Evolutionary conservation across 2,329 filamentous ascomycete species (phyloP).

Genomic region (Phaeomoniella chlamydospora): DNA sequence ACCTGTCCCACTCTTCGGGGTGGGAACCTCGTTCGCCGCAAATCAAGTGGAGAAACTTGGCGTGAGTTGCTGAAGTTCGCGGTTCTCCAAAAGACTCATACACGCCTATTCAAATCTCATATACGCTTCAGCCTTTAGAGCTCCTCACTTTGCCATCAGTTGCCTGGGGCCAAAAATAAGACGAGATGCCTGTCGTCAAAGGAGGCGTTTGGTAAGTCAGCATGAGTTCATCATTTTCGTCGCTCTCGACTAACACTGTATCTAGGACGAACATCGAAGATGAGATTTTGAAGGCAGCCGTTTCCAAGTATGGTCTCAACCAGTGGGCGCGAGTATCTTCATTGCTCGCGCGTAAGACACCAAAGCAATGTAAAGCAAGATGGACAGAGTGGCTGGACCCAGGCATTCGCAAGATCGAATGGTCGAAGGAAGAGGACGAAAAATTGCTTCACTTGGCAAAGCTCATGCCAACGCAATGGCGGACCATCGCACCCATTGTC

Average conservation of each 20-base stretch:
- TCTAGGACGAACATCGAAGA: slow-evolving; percentile 58
- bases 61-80: no score
- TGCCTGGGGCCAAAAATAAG: no score
- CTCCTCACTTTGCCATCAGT: no score
- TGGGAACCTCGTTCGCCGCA: no score
- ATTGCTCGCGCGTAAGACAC: slow-evolving; percentile 87
- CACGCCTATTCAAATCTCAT: no score
- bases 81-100: no score
- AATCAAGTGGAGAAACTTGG: no score
- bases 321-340: slow-evolving; percentile 99
- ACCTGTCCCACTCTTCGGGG: no score
- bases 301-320: slow-evolving; percentile 88
- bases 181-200: slow-evolving; percentile 49
- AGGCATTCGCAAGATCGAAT: slow-evolving; percentile 96
- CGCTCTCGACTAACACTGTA: slow-evolving; percentile 12
- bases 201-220: slow-evolving; percentile 43
- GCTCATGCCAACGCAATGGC: slow-evolving; percentile 98
- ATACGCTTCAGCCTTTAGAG: no score
- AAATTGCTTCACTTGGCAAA: slow-evolving; percentile 93
- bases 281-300: slow-evolving; percentile 91
- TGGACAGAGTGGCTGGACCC: slow-evolving; percentile 99
- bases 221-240: no score
- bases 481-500: slow-evolving; percentile 92
- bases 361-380: slow-evolving; percentile 97
- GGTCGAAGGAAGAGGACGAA: slow-evolving; percentile 97